Percentiles rank a stretch among this genome's conserved stretches.
Evolutionary conservation across 2,329 filamentous ascomycete genomes (phyloP).

Genomic region (Colletotrichum theobromicola): DNA sequence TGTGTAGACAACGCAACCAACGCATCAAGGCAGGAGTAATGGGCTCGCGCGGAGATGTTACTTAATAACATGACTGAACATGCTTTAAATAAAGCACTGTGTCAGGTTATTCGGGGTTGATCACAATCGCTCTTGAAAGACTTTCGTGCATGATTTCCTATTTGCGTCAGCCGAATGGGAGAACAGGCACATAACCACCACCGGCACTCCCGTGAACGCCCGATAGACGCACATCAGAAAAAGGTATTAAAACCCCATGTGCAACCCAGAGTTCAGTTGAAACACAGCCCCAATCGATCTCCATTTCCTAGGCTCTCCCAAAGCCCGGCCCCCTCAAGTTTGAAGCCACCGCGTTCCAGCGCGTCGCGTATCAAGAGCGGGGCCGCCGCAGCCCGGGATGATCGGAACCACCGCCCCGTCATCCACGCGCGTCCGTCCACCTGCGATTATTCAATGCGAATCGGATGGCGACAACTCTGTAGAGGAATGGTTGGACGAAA

Average conservation of each 20-base stretch:
- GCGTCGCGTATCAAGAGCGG: not conserved
- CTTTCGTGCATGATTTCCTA: no score
- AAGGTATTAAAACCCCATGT: not conserved
- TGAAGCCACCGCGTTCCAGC: not conserved
- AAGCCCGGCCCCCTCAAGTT: no score
- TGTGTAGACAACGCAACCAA: not conserved
- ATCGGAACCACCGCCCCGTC: no score
- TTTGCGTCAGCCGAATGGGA: no score
- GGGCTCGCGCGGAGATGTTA: no score
- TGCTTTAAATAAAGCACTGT: not conserved
- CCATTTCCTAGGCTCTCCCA: no score
- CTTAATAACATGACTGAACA: not conserved
- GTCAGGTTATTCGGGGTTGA: fast-evolving
- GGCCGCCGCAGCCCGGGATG: no score
- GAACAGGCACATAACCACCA: not conserved
- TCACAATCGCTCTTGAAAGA: not conserved
- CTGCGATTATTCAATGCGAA: not conserved
- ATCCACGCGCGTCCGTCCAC: not conserved
- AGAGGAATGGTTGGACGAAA: no score
- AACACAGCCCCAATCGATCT: no score
- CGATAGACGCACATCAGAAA: not conserved
- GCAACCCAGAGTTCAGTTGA: fast-evolving
- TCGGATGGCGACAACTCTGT: fast-evolving
- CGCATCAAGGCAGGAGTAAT: no score
- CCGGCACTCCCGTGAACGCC: not conserved